Evolutionary conservation across 345 rosid genomes (phyloP).

Genomic region (Ceriops tagal): DNA sequence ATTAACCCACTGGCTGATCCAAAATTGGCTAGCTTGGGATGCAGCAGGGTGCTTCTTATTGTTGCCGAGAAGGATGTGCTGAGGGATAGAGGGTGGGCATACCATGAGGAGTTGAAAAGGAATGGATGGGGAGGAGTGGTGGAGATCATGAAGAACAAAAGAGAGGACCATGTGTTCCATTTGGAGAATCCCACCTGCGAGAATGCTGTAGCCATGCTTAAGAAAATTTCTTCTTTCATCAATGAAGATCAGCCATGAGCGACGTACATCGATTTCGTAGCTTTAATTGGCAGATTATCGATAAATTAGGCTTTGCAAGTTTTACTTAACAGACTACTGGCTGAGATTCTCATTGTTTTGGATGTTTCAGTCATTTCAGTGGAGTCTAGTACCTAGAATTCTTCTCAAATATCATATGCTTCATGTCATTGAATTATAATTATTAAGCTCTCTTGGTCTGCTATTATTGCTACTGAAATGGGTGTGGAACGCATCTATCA

Average conservation of each 20-base stretch:
- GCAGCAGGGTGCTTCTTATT: slow-evolving; percentile 8
- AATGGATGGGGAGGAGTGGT: slow-evolving; percentile 44
- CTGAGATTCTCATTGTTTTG: too few species aligned
- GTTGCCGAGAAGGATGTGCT: slow-evolving; percentile 38
- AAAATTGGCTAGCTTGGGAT: slow-evolving; percentile 3
- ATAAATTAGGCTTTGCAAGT: too few species aligned
- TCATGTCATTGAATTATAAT: too few species aligned
- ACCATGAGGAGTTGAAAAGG: slow-evolving; percentile 30
- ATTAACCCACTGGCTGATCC: slow-evolving; percentile 13
- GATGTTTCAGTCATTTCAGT: too few species aligned
- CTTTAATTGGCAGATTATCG: too few species aligned
- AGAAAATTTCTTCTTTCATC: slow-evolving; percentile 25
- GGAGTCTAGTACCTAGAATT: too few species aligned
- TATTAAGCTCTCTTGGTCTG: too few species aligned
- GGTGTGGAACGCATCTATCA: too few species aligned
- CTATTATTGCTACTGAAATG: too few species aligned
- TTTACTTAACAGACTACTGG: too few species aligned
- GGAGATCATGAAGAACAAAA: slow-evolving; percentile 33
- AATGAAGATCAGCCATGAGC: background rate
- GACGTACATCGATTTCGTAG: too few species aligned
- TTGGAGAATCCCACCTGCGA: slow-evolving; percentile 23
- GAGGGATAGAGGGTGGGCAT: slow-evolving; percentile 38
- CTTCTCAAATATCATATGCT: too few species aligned
- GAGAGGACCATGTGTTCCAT: slow-evolving; percentile 47
- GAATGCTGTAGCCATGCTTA: slow-evolving; percentile 24